Conservation (phyloP, 2,329 filamentous ascomycete genomes). For the Aspergillus sp. region DNA sequence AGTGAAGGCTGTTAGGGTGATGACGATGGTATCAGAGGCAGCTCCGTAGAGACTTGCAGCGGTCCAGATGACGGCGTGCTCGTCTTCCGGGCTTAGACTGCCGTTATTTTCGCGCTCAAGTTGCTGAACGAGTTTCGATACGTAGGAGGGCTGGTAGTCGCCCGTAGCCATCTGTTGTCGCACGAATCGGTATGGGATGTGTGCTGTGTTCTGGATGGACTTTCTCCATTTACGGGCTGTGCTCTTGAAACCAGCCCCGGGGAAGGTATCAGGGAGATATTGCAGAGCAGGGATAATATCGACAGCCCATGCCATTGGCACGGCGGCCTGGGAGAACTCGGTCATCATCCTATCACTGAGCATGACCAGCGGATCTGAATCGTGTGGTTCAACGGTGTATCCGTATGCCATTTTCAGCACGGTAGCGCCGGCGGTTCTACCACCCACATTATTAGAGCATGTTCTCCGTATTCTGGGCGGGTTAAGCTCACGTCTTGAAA, state of each 20-base stretch:
- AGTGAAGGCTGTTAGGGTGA: slow-evolving; percentile 45
- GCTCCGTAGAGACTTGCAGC: slow-evolving; percentile 4
- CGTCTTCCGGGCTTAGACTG: neutral
- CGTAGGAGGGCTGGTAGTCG: slow-evolving; percentile 28
- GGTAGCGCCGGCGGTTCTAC: slow-evolving; percentile 38
- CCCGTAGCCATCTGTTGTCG: slow-evolving; percentile 38
- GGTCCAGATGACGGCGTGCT: slow-evolving; percentile 1
- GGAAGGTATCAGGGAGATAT: slow-evolving; percentile 47
- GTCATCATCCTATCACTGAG: slow-evolving; percentile 42
- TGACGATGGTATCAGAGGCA: slow-evolving; percentile 40
- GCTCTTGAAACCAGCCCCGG: slow-evolving; percentile 46
- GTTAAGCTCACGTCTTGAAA: slow-evolving; percentile 31
- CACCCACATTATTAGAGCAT: neutral
- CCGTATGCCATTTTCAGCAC: slow-evolving; percentile 45
- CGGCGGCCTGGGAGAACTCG: slow-evolving; percentile 42
- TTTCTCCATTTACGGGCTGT: slow-evolving; percentile 38
- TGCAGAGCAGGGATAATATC: slow-evolving; percentile 43
- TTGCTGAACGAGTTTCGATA: neutral
- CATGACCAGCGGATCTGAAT: slow-evolving; percentile 37
- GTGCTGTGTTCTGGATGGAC: slow-evolving; percentile 29
- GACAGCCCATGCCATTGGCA: slow-evolving; percentile 47
- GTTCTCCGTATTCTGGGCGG: too few relatives aligned
- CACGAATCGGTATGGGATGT: slow-evolving; percentile 47
- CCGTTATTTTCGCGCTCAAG: neutral
- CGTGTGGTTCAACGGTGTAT: slow-evolving; percentile 27